phyloP scores from a whole-genome alignment of 2,329 filamentous ascomycete species.

The Hirsutella minnesotensis region DNA sequence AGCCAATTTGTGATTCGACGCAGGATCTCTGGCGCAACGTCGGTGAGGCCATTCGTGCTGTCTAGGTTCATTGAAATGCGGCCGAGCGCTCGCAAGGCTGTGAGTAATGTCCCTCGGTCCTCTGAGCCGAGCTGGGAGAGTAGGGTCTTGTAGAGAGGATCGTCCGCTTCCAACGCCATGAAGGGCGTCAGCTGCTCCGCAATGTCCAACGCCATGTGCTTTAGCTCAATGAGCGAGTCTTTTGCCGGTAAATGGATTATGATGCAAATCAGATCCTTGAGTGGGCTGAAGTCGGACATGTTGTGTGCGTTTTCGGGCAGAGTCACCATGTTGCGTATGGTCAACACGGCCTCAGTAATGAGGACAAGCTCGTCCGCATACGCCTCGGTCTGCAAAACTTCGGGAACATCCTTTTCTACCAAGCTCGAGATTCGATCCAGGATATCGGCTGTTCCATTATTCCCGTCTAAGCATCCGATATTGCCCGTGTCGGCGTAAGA shows the following conservation, averaged over 20 bases:
- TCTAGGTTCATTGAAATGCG: conserved; percentile 82
- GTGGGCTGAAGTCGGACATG: conserved; percentile 59
- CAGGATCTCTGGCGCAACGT: conserved; percentile 54
- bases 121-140: conserved; percentile 50
- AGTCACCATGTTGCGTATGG: conserved; percentile 93
- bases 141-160: conserved; percentile 70
- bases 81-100: conserved; percentile 67
- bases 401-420: conserved; percentile 44
- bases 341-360: conserved; percentile 75
- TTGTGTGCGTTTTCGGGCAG: conserved; percentile 79
- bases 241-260: conserved; percentile 64
- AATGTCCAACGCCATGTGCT: conserved; percentile 84
- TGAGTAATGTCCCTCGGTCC: conserved; percentile 75
- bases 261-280: conserved; percentile 76
- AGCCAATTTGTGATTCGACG: conserved; percentile 62
- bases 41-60: conserved; percentile 62
- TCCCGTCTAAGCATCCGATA: conserved; percentile 29
- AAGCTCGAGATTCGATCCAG: conserved; percentile 60
- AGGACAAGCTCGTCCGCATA: conserved; percentile 62
- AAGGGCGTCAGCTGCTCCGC: conserved; percentile 82
- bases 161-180: conserved; percentile 56
- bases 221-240: conserved; percentile 67
- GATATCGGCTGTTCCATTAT: conserved; percentile 37
- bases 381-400: conserved; percentile 60
- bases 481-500: conserved; percentile 40